These are phyloP conservation scores for Cytospora leucostoma DNA, from an alignment of 2,329 filamentous ascomycete genomes.

Conservation along the genomic window DNA sequence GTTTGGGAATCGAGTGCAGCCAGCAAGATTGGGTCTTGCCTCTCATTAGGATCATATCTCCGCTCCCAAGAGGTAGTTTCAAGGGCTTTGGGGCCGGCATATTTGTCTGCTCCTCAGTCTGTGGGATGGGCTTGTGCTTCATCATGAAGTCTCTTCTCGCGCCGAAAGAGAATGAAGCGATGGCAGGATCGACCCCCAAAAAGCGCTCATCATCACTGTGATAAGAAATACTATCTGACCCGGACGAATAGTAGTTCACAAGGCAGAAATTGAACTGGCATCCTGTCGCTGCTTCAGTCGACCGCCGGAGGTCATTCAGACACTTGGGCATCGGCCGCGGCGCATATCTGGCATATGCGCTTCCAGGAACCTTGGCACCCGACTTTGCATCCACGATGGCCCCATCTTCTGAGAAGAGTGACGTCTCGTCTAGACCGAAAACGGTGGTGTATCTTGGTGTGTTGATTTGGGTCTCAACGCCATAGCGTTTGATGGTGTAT, in stretches of 20 bases:
- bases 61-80: slow-evolving; percentile 59
- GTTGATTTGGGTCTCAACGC: slow-evolving; percentile 60
- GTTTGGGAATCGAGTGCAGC: slow-evolving; percentile 77
- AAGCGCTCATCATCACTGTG: slow-evolving; percentile 82
- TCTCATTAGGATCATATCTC: slow-evolving; percentile 80
- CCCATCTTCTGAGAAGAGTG: slow-evolving; percentile 52
- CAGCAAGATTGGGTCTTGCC: slow-evolving; percentile 74
- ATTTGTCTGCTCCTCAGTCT: slow-evolving; percentile 33
- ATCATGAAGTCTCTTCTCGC: slow-evolving; percentile 74
- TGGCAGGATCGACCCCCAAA: slow-evolving; percentile 67
- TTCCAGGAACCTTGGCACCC: slow-evolving; percentile 47
- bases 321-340: slow-evolving; percentile 73
- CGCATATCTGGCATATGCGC: slow-evolving; percentile 53
- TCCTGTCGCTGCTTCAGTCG: slow-evolving; percentile 67
- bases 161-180: slow-evolving; percentile 74
- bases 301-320: slow-evolving; percentile 61
- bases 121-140: slow-evolving; percentile 69
- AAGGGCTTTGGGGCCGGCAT: slow-evolving; percentile 43
- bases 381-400: slow-evolving; percentile 48
- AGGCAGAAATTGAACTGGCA: slow-evolving; percentile 75
- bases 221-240: slow-evolving; percentile 75
- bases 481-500: slow-evolving; percentile 70
- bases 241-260: slow-evolving; percentile 81
- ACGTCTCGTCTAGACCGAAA: slow-evolving; percentile 63
- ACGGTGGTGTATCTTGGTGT: slow-evolving; percentile 59